Conservation (phyloP, 2,329 filamentous ascomycete species). For the Paraphaeosphaeria minitans region DNA sequence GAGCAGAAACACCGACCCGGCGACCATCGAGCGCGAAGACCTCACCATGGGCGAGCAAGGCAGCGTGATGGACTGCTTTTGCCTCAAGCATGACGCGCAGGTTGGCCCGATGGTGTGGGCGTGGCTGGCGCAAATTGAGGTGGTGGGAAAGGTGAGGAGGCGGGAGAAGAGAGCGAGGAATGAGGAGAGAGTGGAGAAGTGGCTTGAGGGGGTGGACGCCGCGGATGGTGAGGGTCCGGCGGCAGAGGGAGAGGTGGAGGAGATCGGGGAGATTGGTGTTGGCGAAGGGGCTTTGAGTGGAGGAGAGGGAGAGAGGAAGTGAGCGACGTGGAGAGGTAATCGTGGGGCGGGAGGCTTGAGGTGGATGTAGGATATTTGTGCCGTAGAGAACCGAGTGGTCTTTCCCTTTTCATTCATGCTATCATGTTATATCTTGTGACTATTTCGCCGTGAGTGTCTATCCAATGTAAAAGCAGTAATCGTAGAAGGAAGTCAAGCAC, state of each 20-base stretch:
- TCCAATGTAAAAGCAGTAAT: conserved; percentile 15
- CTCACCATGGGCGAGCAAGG: not conserved
- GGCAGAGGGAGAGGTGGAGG: not conserved
- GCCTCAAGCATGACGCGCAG: not conserved
- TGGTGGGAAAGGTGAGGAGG: not conserved
- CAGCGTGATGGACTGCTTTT: not conserved
- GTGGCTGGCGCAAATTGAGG: not conserved
- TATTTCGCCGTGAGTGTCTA: not conserved
- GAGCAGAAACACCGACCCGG: not conserved
- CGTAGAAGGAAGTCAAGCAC: conserved; percentile 16
- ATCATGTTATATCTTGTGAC: not conserved
- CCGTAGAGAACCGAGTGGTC: not conserved
- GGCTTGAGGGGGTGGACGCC: not conserved
- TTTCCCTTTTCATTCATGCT: not conserved
- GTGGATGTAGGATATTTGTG: not conserved
- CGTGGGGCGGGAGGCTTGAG: not conserved
- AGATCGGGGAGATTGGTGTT: not conserved
- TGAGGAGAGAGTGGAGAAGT: not conserved
- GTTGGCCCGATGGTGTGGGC: not conserved
- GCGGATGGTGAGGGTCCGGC: not conserved
- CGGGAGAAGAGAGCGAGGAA: not conserved
- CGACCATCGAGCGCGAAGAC: not conserved
- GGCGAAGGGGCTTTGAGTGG: not conserved
- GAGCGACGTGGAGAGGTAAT: not conserved
- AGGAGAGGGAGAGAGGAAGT: not conserved